These are phyloP conservation scores for Niveomyces coronatus DNA, from an alignment of 2,329 filamentous ascomycete genomes.

Conservation along the genomic window DNA sequence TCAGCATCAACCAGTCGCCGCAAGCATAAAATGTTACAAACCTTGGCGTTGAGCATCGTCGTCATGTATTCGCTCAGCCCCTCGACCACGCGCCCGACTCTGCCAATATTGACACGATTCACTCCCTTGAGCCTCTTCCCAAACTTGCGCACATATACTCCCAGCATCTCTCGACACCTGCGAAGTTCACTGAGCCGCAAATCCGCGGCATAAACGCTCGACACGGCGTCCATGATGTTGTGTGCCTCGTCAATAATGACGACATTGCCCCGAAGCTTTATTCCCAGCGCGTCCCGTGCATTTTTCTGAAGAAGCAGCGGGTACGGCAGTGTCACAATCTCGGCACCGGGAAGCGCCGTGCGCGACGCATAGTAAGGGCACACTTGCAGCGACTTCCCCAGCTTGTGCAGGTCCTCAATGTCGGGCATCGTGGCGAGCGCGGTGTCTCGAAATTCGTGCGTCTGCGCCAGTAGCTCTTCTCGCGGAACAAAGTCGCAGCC, in stretches of 20 bases:
- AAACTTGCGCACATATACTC: slow-evolving; percentile 76
- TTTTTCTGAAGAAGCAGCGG: slow-evolving; percentile 79
- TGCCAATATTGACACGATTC: slow-evolving; percentile 83
- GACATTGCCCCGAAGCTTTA: slow-evolving; percentile 77
- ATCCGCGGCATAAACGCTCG: slow-evolving; percentile 73
- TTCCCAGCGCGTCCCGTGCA: slow-evolving; percentile 75
- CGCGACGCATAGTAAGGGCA: slow-evolving; percentile 97
- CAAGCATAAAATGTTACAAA: slow-evolving; percentile 17
- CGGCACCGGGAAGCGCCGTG: slow-evolving; percentile 67
- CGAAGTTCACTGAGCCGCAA: slow-evolving; percentile 64
- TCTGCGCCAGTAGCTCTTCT: slow-evolving; percentile 61
- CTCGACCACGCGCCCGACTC: slow-evolving; percentile 74
- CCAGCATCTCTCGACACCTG: slow-evolving; percentile 63
- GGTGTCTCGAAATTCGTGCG: slow-evolving; percentile 76
- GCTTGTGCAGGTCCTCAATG: slow-evolving; percentile 76
- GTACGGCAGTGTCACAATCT: slow-evolving; percentile 89
- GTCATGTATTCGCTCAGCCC: slow-evolving; percentile 64
- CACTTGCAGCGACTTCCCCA: slow-evolving; percentile 70
- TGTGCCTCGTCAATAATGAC: slow-evolving; percentile 98
- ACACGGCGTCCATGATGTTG: slow-evolving; percentile 92
- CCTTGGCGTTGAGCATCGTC: slow-evolving; percentile 37
- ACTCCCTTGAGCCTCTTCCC: slow-evolving; percentile 81
- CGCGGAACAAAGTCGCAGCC: slow-evolving; percentile 69
- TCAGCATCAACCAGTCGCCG: not conserved
- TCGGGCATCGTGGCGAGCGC: slow-evolving; percentile 77